Evolutionary conservation across 495 filamentous ascomycete species (phyloP).

Genomic region (Trypethelium eluteriae): DNA sequence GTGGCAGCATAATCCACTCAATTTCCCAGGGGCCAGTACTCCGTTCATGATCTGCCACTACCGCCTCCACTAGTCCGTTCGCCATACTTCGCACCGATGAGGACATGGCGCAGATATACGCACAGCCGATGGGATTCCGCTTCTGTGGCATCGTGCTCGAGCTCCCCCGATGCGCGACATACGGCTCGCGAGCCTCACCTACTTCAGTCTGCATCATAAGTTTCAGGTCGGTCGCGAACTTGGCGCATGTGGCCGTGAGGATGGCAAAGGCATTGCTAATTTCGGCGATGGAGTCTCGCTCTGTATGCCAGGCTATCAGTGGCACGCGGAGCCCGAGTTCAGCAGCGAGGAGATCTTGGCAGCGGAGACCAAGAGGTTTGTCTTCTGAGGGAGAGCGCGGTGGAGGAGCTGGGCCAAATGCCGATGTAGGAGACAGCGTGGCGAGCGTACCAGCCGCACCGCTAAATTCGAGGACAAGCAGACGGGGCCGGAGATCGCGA

Average conservation of each 20-base stretch:
- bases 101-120: constrained; percentile 25
- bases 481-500: constrained; percentile 20
- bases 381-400: not conserved
- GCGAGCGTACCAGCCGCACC: constrained; percentile 28
- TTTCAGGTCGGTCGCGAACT: constrained; percentile 26
- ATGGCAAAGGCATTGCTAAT: constrained; percentile 17
- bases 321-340: constrained; percentile 21
- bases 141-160: constrained; percentile 28
- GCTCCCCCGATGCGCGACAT: constrained; percentile 20
- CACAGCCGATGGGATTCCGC: constrained; percentile 25
- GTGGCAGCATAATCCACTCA: constrained; percentile 26
- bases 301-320: constrained; percentile 26
- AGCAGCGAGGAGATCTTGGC: constrained; percentile 19
- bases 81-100: constrained; percentile 17
- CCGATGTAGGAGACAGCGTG: constrained; percentile 19
- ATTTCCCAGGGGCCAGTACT: constrained; percentile 27
- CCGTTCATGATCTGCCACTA: constrained; percentile 26
- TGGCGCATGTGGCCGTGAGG: constrained; percentile 24
- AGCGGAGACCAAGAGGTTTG: constrained; percentile 18
- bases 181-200: constrained; percentile 23
- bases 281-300: constrained; percentile 26
- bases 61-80: constrained; percentile 18
- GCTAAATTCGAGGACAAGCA: constrained; percentile 26
- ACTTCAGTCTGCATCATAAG: constrained; percentile 27
- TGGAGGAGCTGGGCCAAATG: constrained; percentile 9